A percentile compares a stretch with the other conserved stretches of the same genome.
phyloP scores from a whole-genome alignment of 1,139 yeast genomes.

The Hemisphaericaspora xylofermentans region DNA sequence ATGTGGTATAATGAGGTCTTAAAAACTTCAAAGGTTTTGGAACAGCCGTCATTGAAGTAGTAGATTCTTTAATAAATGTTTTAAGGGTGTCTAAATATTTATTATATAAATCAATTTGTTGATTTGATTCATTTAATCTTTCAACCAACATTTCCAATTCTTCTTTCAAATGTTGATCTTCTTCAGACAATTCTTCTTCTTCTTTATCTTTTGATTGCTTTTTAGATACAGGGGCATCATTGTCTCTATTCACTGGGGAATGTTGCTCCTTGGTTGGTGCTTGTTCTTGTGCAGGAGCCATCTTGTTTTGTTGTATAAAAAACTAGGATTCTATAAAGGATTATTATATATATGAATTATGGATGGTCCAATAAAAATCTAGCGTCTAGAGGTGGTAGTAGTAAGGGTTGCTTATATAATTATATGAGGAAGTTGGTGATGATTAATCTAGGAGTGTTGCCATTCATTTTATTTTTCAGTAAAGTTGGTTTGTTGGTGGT shows the following conservation, averaged over 20 bases:
- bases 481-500: neutral
- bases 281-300: constrained; percentile 26
- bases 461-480: neutral
- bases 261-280: constrained; percentile 13
- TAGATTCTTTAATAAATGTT: constrained; percentile 81
- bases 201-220: constrained; percentile 26
- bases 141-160: constrained; percentile 88
- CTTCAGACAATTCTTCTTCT: constrained; percentile 89
- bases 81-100: constrained; percentile 68
- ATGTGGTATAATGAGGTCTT: constrained; percentile 76
- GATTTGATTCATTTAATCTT: constrained; percentile 50
- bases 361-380: too few species aligned
- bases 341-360: too few species aligned
- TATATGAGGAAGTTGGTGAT: neutral
- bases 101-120: constrained; percentile 50
- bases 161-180: constrained; percentile 83
- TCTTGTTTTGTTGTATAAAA: constrained; percentile 5
- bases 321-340: neutral
- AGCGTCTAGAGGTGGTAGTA: neutral
- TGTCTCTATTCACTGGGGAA: constrained; percentile 13
- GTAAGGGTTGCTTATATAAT: neutral
- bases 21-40: constrained; percentile 97
- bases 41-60: constrained; percentile 98
- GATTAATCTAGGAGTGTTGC: neutral
- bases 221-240: constrained; percentile 9